phyloP scores from a whole-genome alignment of 768 basidiomycete genomes.

The Rhizopogon salebrosus region DNA sequence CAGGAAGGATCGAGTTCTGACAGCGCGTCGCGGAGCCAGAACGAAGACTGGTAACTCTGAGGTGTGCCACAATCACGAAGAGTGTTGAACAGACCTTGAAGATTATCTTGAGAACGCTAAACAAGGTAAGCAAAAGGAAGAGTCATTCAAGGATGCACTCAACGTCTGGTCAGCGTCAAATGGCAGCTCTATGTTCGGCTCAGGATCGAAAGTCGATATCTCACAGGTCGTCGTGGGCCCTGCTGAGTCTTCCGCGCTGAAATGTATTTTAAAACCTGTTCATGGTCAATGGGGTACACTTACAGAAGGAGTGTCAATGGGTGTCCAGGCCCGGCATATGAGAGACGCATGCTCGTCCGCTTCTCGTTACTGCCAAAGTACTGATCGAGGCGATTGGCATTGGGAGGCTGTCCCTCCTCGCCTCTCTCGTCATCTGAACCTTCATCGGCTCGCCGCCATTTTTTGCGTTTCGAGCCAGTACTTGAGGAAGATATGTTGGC shows the following conservation, averaged over 20 bases:
- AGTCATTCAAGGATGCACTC: constrained; percentile 6
- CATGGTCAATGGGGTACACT: constrained; percentile 23
- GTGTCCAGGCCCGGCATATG: constrained; percentile 72
- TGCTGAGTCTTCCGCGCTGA: constrained; percentile 68
- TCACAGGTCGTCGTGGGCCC: constrained; percentile 88
- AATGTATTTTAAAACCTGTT: neutral
- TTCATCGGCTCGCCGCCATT: constrained; percentile 44
- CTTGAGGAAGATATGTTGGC: constrained; percentile 36
- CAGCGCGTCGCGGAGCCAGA: constrained; percentile 90
- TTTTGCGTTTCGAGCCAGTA: constrained; percentile 36
- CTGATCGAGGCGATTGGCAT: constrained; percentile 42
- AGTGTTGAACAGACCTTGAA: constrained; percentile 54
- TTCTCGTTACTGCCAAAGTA: constrained; percentile 56
- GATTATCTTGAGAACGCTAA: constrained; percentile 74
- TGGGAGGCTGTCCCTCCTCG: constrained; percentile 16
- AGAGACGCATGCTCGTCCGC: constrained; percentile 81
- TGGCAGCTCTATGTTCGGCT: constrained; percentile 72
- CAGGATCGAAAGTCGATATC: constrained; percentile 79
- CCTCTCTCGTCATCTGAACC: constrained; percentile 40
- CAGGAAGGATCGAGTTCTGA: constrained; percentile 88
- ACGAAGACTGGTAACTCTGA: constrained; percentile 45
- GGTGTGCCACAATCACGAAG: neutral
- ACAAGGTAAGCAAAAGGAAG: constrained; percentile 2
- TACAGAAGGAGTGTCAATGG: constrained; percentile 78
- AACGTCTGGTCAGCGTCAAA: constrained; percentile 68